Evolutionary conservation across 768 basidiomycete species (phyloP).

Genomic region (Termitomyces sp.): DNA sequence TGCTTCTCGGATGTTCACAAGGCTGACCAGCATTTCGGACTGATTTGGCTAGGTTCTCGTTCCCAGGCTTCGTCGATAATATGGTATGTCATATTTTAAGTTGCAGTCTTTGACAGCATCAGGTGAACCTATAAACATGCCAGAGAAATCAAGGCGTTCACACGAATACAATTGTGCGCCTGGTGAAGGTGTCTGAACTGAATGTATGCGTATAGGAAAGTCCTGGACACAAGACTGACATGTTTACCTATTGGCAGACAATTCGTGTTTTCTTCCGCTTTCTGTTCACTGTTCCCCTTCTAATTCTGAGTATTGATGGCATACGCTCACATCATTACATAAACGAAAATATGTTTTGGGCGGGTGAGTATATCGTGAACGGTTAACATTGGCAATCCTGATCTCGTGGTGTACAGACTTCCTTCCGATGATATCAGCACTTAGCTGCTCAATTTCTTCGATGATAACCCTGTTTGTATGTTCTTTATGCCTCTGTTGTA

Average conservation of each 20-base stretch:
- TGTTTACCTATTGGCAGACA: slow-evolving; percentile 30
- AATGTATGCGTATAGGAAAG: slow-evolving; percentile 46
- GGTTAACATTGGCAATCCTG: background rate
- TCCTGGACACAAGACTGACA: background rate
- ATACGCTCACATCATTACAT: slow-evolving; percentile 53
- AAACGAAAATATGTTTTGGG: slow-evolving; percentile 54
- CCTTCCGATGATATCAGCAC: slow-evolving; percentile 46
- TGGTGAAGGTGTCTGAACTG: slow-evolving; percentile 77
- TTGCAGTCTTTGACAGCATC: too few species aligned
- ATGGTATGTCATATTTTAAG: slow-evolving; percentile 37
- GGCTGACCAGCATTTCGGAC: background rate
- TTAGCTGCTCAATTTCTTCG: slow-evolving; percentile 64
- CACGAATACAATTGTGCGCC: slow-evolving; percentile 53
- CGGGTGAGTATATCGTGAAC: slow-evolving; percentile 29
- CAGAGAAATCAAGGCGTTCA: slow-evolving; percentile 64
- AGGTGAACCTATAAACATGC: background rate
- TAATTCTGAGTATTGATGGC: slow-evolving; percentile 68
- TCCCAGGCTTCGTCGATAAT: slow-evolving; percentile 57
- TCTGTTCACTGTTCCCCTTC: slow-evolving; percentile 57
- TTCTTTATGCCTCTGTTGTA: slow-evolving; percentile 1
- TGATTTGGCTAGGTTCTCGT: slow-evolving; percentile 59
- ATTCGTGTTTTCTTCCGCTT: slow-evolving; percentile 72
- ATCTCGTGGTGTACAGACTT: slow-evolving; percentile 37
- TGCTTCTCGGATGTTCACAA: slow-evolving; percentile 2
- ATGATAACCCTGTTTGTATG: slow-evolving; percentile 67